These are phyloP conservation scores for Dictyostelium discoideum DNA, from an alignment of 78 protist species.

Conservation along the genomic window DNA sequence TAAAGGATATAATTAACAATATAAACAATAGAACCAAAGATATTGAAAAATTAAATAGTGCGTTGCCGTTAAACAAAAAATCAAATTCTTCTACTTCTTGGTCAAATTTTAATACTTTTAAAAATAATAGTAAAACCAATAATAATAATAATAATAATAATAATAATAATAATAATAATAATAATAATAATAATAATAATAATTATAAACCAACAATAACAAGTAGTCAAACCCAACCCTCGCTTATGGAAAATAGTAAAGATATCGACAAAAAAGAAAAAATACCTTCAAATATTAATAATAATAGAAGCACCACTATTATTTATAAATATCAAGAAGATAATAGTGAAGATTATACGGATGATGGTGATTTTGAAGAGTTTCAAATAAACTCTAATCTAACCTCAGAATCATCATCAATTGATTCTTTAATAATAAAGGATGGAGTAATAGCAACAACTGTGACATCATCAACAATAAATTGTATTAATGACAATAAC, in stretches of 20 bases:
- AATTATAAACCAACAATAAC: neutral
- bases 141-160: neutral
- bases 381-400: neutral
- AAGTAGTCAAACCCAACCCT: neutral
- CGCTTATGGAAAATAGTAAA: neutral
- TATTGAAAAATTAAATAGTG: neutral
- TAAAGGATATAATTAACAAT: neutral
- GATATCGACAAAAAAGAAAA: neutral
- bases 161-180: neutral
- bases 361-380: neutral
- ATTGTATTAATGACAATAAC: neutral
- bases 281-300: neutral
- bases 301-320: no score
- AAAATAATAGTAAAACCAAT: neutral
- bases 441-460: neutral
- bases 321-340: neutral
- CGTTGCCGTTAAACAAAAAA: neutral
- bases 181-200: neutral
- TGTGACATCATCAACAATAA: neutral
- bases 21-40: slow-evolving; percentile 3
- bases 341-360: neutral
- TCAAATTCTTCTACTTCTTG: neutral
- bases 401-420: neutral
- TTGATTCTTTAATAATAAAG: neutral
- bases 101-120: neutral